Base-by-base conservation (phyloP, 1,284 basidiomycete genomes). In the Garcileccinum viscosum region DNA sequence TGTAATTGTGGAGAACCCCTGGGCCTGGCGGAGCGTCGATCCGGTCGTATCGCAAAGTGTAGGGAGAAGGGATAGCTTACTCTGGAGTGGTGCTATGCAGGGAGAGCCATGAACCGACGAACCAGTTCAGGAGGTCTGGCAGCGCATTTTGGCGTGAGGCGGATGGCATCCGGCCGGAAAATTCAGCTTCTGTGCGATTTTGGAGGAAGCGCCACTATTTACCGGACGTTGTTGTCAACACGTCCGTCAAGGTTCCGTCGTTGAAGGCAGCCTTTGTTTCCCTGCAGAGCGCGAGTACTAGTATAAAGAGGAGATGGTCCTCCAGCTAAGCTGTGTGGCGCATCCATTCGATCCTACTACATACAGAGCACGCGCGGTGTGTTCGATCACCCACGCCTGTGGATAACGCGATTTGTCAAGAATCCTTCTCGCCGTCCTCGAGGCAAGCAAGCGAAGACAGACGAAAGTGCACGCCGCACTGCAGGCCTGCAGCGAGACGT, bases 391-490 rank as follows among this genome's bases (percentile, higher is more conserved):
- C 24, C 69, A 70, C 70, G 53, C 70, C 68, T 68, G 69, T 69
- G 74, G 72, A 76, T 73, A 78, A 77, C 76, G 71, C 66, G 63
- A 73, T 75, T 77, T 70, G 75, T 72, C 66, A 70, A 67, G 24
- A 53, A 60, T 24, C 44, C 76, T 75, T 74, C 70, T 76, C 63
- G 33, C 76, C 78, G 70, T 76, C 77, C 80, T 78, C 80, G 76
- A 81, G 80, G 77, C 68, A 53, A 65, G 35, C 74, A 81, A 80
- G 77, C 77, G 77, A 80, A 69, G 64, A 67, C 73, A 76, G 67
- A 73, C 63, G 64, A 33, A 30, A 64, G 66, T 62, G 62, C 70
- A 71, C 50, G 70, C 68, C 33, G 67, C 68, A 68, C n/a, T n/a
- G n/a, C n/a, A 66, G 50, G 58, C 14, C 22, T 33, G 61, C 70